phyloP scores from a whole-genome alignment of 768 basidiomycete species.

The Crucibulum laeve region DNA sequence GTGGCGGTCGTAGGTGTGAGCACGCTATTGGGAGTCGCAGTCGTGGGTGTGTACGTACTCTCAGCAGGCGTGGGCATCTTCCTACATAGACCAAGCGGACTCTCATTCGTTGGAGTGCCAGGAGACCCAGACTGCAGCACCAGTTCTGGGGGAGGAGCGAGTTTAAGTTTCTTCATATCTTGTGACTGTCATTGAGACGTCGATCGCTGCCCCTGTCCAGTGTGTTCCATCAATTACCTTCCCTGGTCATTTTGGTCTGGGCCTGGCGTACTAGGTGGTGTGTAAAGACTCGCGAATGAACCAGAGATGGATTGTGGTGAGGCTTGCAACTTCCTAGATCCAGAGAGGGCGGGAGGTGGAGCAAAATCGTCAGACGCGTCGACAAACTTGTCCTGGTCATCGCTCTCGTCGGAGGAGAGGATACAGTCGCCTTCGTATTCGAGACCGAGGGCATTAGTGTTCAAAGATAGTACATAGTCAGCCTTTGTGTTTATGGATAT shows the following conservation, averaged over 20 bases:
- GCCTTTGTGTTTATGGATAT: too few relatives aligned
- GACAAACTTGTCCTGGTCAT: slow-evolving; percentile 22
- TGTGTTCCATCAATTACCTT: not conserved
- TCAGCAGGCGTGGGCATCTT: not conserved
- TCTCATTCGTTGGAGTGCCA: not conserved
- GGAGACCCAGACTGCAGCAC: not conserved
- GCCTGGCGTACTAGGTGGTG: slow-evolving; percentile 8
- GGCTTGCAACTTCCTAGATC: too few relatives aligned
- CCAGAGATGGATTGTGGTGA: slow-evolving; percentile 17
- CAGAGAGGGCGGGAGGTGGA: too few relatives aligned
- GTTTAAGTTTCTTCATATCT: slow-evolving; percentile 15
- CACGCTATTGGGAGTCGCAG: not conserved
- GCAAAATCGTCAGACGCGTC: slow-evolving; percentile 14
- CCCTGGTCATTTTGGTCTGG: not conserved
- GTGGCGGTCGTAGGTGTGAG: not conserved
- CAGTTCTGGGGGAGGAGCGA: slow-evolving; percentile 9
- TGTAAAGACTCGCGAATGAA: slow-evolving; percentile 16
- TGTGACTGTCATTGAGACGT: slow-evolving; percentile 8
- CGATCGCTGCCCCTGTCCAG: not conserved
- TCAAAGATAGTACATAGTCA: too few relatives aligned
- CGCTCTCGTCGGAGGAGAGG: slow-evolving; percentile 41
- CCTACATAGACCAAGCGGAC: not conserved
- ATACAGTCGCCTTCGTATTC: slow-evolving; percentile 77
- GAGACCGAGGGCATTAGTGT: slow-evolving; percentile 44
- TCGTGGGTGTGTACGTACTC: not conserved